A percentile compares a stretch with the other conserved stretches of the same genome.
Conservation (phyloP, 768 basidiomycete genomes). For the Fistulinella prunicolor region DNA sequence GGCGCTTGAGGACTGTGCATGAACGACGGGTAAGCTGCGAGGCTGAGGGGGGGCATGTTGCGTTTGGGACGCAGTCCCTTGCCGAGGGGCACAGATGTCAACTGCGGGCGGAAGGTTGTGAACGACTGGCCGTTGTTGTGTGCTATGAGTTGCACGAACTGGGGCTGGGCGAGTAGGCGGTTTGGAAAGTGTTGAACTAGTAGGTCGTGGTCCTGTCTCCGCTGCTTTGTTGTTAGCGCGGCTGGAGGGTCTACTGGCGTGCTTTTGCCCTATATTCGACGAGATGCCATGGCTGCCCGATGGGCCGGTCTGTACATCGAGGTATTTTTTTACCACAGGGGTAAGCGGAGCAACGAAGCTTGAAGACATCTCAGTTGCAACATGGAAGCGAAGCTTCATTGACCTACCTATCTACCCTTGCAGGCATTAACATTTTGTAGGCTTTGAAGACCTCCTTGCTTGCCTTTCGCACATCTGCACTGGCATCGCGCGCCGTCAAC, state of each 20-base stretch:
- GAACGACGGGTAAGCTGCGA: constrained; percentile 13
- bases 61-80: constrained; percentile 18
- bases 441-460: constrained; percentile 72
- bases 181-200: constrained; percentile 11
- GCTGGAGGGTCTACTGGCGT: constrained; percentile 23
- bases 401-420: constrained; percentile 61
- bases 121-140: constrained; percentile 9
- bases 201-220: constrained; percentile 8
- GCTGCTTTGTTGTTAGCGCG: constrained; percentile 15
- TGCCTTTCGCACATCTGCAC: constrained; percentile 68
- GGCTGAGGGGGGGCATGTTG: constrained; percentile 15
- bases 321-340: constrained; percentile 73
- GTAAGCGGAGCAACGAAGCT: constrained; percentile 76
- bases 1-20: constrained; percentile 12
- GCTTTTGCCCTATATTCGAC: constrained; percentile 14
- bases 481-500: constrained; percentile 65
- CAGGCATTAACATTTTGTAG: constrained; percentile 68
- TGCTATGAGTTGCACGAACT: not conserved
- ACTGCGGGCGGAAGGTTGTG: not conserved
- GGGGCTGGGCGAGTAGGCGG: constrained; percentile 8
- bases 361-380: constrained; percentile 7
- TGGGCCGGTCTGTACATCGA: constrained; percentile 43
- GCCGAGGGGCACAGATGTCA: constrained; percentile 13
- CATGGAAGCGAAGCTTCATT: not conserved
- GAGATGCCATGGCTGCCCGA: not conserved